A percentile compares a stretch with the other conserved stretches of the same genome.
These are phyloP conservation scores for Fraxinus greggii DNA, from an alignment of 305 asterid genomes.

Conservation along the genomic window DNA sequence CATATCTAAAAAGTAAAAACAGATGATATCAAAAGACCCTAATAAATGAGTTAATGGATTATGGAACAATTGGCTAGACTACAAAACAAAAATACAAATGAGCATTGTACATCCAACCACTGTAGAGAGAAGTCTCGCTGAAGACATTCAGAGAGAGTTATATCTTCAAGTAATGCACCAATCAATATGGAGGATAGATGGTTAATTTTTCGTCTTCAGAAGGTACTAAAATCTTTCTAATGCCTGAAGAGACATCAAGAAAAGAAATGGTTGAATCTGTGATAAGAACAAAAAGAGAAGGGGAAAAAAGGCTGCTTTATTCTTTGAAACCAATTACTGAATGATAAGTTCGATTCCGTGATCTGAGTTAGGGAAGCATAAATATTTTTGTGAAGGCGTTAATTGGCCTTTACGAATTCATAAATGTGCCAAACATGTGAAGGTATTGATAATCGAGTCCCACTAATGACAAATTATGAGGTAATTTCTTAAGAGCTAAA, in stretches of 20 bases:
- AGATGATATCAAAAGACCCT: neutral
- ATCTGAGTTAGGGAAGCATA: neutral
- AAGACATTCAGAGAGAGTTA: neutral
- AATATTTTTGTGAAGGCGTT: neutral
- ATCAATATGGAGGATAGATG: neutral
- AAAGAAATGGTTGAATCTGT: neutral
- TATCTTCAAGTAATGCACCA: neutral
- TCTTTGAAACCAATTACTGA: neutral
- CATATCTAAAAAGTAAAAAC: neutral
- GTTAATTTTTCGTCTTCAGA: neutral
- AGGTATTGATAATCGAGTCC: neutral
- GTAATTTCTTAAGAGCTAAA: neutral
- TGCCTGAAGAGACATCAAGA: neutral
- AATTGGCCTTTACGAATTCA: neutral
- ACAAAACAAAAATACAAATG: neutral
- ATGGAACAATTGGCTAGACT: neutral
- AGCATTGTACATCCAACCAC: neutral
- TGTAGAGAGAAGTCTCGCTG: neutral
- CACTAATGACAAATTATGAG: neutral
- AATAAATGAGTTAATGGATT: neutral
- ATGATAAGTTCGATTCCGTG: neutral
- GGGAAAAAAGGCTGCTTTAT: neutral
- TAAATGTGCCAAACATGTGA: neutral
- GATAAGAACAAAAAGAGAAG: neutral
- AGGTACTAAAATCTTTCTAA: neutral